A percentile compares a stretch with the other conserved stretches of the same genome.
Evolutionary conservation across 495 filamentous ascomycete genomes (phyloP).

Genomic region (Hypoxylon cercidicola): DNA sequence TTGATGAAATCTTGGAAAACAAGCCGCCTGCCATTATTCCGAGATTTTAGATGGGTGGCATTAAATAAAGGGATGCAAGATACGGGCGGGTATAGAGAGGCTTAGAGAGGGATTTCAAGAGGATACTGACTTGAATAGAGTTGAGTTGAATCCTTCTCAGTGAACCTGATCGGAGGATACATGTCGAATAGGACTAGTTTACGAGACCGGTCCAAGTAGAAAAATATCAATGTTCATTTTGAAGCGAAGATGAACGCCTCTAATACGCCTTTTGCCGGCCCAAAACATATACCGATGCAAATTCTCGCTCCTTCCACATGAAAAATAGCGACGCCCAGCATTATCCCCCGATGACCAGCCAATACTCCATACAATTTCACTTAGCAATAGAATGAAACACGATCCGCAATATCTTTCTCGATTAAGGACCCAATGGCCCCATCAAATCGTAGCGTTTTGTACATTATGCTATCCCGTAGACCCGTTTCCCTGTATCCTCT

Average conservation of each 20-base stretch:
- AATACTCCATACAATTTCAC: conserved; percentile 22
- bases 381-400: conserved; percentile 5
- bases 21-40: conserved; percentile 62
- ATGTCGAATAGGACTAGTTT: not conserved
- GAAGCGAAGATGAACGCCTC: conserved; percentile 10
- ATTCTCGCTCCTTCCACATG: not conserved
- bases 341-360: conserved; percentile 18
- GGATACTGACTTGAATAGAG: not conserved
- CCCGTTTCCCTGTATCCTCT: conserved; percentile 22
- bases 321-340: not conserved
- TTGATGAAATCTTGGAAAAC: conserved; percentile 72
- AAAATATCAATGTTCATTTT: not conserved
- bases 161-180: not conserved
- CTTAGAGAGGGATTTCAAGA: no score
- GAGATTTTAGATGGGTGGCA: conserved; percentile 43
- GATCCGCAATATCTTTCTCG: conserved; percentile 14
- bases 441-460: conserved; percentile 3
- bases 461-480: conserved; percentile 21
- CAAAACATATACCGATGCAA: conserved; percentile 11
- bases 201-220: not conserved
- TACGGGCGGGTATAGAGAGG: no score
- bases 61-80: not conserved
- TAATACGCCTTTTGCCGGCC: conserved; percentile 12
- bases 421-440: not conserved
- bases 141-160: not conserved